Evolutionary conservation across 108 stramenopile genomes (phyloP).

Genomic region (Skeletonema tropicum): DNA sequence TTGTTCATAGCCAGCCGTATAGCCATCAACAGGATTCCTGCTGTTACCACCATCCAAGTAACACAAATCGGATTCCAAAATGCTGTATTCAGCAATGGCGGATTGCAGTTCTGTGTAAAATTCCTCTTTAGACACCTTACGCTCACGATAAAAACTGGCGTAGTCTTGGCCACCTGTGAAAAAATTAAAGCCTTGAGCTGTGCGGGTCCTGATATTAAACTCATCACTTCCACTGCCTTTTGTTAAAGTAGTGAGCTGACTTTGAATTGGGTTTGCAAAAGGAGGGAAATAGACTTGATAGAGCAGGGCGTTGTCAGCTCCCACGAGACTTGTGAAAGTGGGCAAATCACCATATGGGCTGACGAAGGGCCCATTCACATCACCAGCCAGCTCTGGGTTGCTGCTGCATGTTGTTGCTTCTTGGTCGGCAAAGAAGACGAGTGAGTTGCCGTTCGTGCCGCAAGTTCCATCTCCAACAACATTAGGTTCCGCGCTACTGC

Average conservation of each 20-base stretch:
- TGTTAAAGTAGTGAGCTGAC: constrained; percentile 53
- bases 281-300: constrained; percentile 34
- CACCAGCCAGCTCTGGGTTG: too few species aligned
- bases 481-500: neutral
- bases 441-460: constrained; percentile 49
- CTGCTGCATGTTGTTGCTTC: constrained; percentile 20
- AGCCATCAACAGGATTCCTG: neutral
- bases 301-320: constrained; percentile 48
- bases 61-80: constrained; percentile 35
- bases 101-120: constrained; percentile 32
- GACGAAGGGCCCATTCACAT: constrained; percentile 23
- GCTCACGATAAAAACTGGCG: constrained; percentile 49
- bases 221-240: neutral
- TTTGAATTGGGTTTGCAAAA: constrained; percentile 29
- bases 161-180: constrained; percentile 7
- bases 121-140: constrained; percentile 36
- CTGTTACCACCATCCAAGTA: constrained; percentile 4
- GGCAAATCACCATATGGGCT: constrained; percentile 15
- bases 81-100: constrained; percentile 27
- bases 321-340: constrained; percentile 34
- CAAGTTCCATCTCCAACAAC: constrained; percentile 49
- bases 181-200: constrained; percentile 47
- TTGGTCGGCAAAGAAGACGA: constrained; percentile 51
- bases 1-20: constrained; percentile 16
- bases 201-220: constrained; percentile 25